Evolutionary conservation across 176 grass and related monocot species (phyloP).

Genomic region (Carex kokanica): DNA sequence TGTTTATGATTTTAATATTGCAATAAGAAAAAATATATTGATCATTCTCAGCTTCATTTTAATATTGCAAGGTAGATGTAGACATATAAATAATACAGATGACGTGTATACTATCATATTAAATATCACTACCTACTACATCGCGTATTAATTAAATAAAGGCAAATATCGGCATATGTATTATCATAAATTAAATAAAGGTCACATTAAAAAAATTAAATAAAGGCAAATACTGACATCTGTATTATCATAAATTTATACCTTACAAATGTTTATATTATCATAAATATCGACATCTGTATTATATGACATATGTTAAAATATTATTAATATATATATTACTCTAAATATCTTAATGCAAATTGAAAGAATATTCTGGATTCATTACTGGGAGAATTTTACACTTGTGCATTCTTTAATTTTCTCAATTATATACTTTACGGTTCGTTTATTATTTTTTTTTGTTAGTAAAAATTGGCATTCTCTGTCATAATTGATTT

Average conservation of each 20-base stretch:
- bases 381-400: background rate
- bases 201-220: background rate
- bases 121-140: background rate
- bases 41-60: background rate
- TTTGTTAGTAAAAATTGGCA: background rate
- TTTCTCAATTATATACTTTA: background rate
- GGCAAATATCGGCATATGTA: background rate
- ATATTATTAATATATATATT: too few relatives aligned
- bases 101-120: too few relatives aligned
- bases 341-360: background rate
- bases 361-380: background rate
- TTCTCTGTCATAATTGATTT: background rate
- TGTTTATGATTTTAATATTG: too few relatives aligned
- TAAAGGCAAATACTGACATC: background rate
- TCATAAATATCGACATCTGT: too few relatives aligned
- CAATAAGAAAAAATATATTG: background rate
- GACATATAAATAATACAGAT: background rate
- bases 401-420: background rate
- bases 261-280: too few relatives aligned
- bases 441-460: background rate
- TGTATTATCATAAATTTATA: background rate
- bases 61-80: background rate
- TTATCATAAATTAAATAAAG: too few relatives aligned
- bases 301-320: too few relatives aligned
- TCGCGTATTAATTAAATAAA: background rate